These are phyloP conservation scores for Cinchona pubescens DNA, from an alignment of 257 asterid species.

Conservation along the genomic window DNA sequence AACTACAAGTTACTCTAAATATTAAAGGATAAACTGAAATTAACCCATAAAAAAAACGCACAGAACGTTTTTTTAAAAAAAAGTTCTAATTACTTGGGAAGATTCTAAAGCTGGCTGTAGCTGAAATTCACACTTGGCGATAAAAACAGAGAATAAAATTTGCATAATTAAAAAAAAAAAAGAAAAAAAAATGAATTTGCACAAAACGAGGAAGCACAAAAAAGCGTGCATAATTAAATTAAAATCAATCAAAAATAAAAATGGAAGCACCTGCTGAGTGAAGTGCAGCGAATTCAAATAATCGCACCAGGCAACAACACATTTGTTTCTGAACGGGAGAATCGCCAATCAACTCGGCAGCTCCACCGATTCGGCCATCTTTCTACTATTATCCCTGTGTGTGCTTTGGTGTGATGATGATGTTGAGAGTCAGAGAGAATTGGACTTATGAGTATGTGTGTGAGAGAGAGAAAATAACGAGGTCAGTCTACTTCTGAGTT, in stretches of 20 bases:
- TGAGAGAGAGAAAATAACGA: no score
- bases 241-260: background rate
- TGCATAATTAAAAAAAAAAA: background rate
- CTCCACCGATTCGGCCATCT: slow-evolving; percentile 91
- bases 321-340: slow-evolving; percentile 88
- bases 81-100: background rate
- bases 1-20: no score
- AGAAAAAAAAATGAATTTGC: background rate
- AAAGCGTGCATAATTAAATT: no score
- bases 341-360: slow-evolving; percentile 90
- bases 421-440: background rate
- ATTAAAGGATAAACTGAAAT: no score
- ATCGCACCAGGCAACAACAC: slow-evolving; percentile 96
- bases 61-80: no score
- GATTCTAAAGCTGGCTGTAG: slow-evolving; percentile 1
- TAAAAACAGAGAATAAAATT: background rate
- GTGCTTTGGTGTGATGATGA: slow-evolving; percentile 15
- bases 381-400: background rate
- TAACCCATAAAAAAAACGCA: no score
- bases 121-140: background rate
- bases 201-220: background rate
- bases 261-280: slow-evolving; percentile 70
- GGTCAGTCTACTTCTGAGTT: no score
- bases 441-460: no score
- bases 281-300: slow-evolving; percentile 94